Percentiles rank a stretch among this genome's conserved stretches.
phyloP scores from a whole-genome alignment of 768 basidiomycete species.

The Candolleomyces aberdarensis region DNA sequence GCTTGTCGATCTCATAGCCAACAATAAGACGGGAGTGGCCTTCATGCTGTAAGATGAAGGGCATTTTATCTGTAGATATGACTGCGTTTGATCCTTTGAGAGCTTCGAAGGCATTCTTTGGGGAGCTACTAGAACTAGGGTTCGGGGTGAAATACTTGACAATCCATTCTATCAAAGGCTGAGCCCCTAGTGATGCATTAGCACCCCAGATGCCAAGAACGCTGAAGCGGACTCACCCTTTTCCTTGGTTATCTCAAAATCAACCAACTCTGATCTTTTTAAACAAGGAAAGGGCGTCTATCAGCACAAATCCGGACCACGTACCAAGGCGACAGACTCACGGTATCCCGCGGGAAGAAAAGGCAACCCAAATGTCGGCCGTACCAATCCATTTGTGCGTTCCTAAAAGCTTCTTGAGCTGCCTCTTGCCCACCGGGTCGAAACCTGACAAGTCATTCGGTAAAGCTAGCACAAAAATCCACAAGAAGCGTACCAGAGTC shows the following conservation, averaged over 20 bases:
- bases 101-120: conserved; percentile 46
- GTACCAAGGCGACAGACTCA: conserved; percentile 34
- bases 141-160: conserved; percentile 61
- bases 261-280: conserved; percentile 56
- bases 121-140: conserved; percentile 10
- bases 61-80: conserved; percentile 61
- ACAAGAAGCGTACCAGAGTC: conserved; percentile 40
- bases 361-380: conserved; percentile 76
- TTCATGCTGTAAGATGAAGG: conserved; percentile 76
- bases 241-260: conserved; percentile 47
- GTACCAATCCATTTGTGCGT: conserved; percentile 82
- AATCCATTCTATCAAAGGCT: conserved; percentile 67
- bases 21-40: conserved; percentile 89
- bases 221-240: conserved; percentile 20
- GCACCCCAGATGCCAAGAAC: neutral
- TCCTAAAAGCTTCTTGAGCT: conserved; percentile 54
- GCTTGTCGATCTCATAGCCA: conserved; percentile 70
- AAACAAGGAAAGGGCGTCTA: neutral
- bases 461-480: neutral
- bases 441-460: conserved; percentile 44
- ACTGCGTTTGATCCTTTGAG: conserved; percentile 53
- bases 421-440: conserved; percentile 62
- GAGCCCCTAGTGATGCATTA: conserved; percentile 31
- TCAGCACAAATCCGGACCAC: no score
- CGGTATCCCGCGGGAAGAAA: conserved; percentile 79